Evolutionary conservation across 1,284 basidiomycete genomes (phyloP), one percentile per base, ranked within the genome.

Genomic region (Microbotryum violaceum): DNA sequence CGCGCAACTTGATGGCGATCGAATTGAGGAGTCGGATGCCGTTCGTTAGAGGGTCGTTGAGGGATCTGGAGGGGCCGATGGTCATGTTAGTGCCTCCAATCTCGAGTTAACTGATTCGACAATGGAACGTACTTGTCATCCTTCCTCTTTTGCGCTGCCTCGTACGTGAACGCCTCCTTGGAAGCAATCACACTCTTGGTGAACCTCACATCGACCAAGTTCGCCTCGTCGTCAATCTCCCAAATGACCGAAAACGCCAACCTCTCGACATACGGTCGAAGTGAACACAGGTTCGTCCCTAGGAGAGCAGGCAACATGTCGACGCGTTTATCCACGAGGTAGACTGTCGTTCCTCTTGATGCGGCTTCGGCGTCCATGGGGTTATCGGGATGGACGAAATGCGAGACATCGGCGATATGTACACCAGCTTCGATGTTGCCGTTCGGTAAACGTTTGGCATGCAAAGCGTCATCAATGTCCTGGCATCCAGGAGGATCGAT

Each of bases 391-490:
- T 83, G 85, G 1, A 99, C 96, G 72, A 99, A 99, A 75, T 96
- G 86, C 3, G 94, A 94, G 1, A 99, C 96, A 73, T 99, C 94
- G 63, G 96, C 96, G 67, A 98, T 99, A 75, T 99, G 91, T 94
- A 99, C 96, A 56, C 96, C 96, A 33, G 92, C 92, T 75, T 99
- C 90, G 65, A 97, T 89, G 75, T 96, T 93, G 3, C 94, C 94
- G 72, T 96, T 97, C 0, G 91, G 85, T 31, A 99, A 78, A 53
- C 77, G 80, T 57, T 87, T 82, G 10, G 96, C 96, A 76, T 99
- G 96, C n/a, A 99, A 78, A 0, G 96, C 96, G 75, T 99, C 96
- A 74, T 99, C 96, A 49, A 99, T 99, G 77, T 99, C 96, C 74
- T 97, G 91, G 76, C 96, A 98, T 46, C 86, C 92, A 16, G 91